Evolutionary conservation across 495 filamentous ascomycete species (phyloP).

Genomic region (Staphylotrichum longicolle): DNA sequence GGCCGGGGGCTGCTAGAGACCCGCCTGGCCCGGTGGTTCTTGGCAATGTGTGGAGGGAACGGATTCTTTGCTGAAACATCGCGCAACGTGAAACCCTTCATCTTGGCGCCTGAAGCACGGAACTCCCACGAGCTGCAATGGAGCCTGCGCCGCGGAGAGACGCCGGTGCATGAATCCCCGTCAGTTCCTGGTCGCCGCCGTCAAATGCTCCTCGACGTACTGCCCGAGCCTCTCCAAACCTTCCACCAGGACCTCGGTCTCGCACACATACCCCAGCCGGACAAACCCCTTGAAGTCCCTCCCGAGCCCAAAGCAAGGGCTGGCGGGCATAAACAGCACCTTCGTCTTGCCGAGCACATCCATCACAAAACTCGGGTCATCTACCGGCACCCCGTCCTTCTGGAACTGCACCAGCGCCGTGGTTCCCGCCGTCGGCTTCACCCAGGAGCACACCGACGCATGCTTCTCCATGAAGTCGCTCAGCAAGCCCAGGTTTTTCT

Average conservation of each 20-base stretch:
- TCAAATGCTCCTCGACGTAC: conserved; percentile 53
- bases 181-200: not conserved
- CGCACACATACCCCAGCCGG: conserved; percentile 73
- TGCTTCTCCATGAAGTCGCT: conserved; percentile 66
- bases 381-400: conserved; percentile 59
- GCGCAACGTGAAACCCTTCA: conserved; percentile 5
- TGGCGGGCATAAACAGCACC: conserved; percentile 78
- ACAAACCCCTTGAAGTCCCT: conserved; percentile 75
- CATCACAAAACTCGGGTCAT: conserved; percentile 71
- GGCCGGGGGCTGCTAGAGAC: not conserved
- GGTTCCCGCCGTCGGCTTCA: conserved; percentile 77
- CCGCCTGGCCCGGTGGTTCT: not conserved
- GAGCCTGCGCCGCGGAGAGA: too few species aligned
- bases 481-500: conserved; percentile 65
- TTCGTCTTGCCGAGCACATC: conserved; percentile 65
- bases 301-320: conserved; percentile 68
- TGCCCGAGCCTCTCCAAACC: conserved; percentile 59
- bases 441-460: conserved; percentile 62
- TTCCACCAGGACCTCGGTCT: conserved; percentile 65
- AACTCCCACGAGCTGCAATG: not conserved
- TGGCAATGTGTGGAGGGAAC: not conserved
- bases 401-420: conserved; percentile 75
- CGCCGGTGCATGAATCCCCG: too few species aligned
- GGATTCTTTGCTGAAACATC: not conserved
- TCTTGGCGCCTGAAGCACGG: conserved; percentile 4